A percentile compares a stretch with the other conserved stretches of the same genome.
Evolutionary conservation across 73 alveolate genomes (phyloP).

Genomic region (Tetrahymena malaccensis): DNA sequence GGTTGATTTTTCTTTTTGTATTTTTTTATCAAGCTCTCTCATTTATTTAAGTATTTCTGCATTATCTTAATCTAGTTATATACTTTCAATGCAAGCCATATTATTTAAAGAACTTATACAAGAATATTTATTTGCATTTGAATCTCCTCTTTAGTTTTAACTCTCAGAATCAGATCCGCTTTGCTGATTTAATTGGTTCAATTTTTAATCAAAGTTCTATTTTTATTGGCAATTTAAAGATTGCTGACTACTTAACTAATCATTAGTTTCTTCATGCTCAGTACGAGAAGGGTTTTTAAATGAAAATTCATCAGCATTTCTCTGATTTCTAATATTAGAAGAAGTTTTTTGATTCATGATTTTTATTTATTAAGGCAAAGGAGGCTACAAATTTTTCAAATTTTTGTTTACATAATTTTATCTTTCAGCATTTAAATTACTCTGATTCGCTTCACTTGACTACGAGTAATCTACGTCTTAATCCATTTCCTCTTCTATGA

Average conservation of each 20-base stretch:
- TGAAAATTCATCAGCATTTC: neutral
- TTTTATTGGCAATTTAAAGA: neutral
- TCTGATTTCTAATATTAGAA: neutral
- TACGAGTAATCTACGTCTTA: neutral
- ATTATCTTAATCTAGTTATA: neutral
- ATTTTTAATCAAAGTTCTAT: neutral
- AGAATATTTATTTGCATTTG: neutral
- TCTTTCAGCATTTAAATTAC: neutral
- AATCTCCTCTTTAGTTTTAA: neutral
- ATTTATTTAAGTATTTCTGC: neutral
- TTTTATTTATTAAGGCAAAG: neutral
- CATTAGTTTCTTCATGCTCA: neutral
- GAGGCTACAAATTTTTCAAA: neutral
- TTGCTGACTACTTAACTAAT: neutral
- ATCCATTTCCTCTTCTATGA: neutral
- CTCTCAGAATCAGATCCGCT: neutral
- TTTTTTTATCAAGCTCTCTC: neutral
- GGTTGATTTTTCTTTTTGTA: neutral
- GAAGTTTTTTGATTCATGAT: neutral
- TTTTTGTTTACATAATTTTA: neutral
- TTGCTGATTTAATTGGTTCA: neutral
- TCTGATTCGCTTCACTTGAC: neutral
- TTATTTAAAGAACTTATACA: neutral
- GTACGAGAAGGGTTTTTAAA: neutral
- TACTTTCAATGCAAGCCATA: neutral